Evolutionary conservation across 768 basidiomycete species (phyloP).

Genomic region (Pleurotus tuoliensis): DNA sequence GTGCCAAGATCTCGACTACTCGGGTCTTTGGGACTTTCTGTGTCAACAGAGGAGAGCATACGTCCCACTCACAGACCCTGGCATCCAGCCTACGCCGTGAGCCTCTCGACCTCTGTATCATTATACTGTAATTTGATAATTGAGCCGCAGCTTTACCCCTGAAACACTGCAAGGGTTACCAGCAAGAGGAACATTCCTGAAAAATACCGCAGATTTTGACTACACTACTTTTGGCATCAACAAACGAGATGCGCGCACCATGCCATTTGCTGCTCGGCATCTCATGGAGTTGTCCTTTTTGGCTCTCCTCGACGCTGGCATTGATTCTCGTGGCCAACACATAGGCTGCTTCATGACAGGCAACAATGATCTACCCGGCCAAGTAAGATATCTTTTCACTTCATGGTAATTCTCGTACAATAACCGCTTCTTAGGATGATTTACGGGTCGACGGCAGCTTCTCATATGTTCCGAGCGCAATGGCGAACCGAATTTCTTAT

Average conservation of each 20-base stretch:
- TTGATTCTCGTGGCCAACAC: constrained; percentile 38
- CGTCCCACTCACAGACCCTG: too few relatives aligned
- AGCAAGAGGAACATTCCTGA: constrained; percentile 29
- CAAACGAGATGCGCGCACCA: constrained; percentile 27
- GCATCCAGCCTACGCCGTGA: too few relatives aligned
- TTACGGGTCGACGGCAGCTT: constrained; percentile 28
- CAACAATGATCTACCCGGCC: constrained; percentile 10
- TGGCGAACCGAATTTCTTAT: constrained; percentile 40
- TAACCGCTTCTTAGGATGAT: constrained; percentile 29
- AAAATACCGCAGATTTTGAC: constrained; percentile 31
- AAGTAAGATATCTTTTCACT: constrained; percentile 24
- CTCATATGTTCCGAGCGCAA: constrained; percentile 26
- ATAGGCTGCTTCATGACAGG: constrained; percentile 40
- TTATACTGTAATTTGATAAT: too few relatives aligned
- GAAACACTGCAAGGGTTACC: background rate
- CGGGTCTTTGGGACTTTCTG: too few relatives aligned
- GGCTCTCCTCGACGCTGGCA: constrained; percentile 43
- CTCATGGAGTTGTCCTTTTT: constrained; percentile 35
- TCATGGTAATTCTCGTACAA: background rate
- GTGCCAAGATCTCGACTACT: too few relatives aligned
- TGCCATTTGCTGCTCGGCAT: constrained; percentile 31
- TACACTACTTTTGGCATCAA: constrained; percentile 36
- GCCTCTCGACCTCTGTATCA: too few relatives aligned
- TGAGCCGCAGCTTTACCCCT: too few relatives aligned
- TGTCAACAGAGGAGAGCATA: too few relatives aligned